Percentiles rank a stretch among this genome's conserved stretches.
These are phyloP conservation scores for Haplosporangium sp. DNA, from an alignment of 371 early-diverging fungal genomes.

Conservation along the genomic window DNA sequence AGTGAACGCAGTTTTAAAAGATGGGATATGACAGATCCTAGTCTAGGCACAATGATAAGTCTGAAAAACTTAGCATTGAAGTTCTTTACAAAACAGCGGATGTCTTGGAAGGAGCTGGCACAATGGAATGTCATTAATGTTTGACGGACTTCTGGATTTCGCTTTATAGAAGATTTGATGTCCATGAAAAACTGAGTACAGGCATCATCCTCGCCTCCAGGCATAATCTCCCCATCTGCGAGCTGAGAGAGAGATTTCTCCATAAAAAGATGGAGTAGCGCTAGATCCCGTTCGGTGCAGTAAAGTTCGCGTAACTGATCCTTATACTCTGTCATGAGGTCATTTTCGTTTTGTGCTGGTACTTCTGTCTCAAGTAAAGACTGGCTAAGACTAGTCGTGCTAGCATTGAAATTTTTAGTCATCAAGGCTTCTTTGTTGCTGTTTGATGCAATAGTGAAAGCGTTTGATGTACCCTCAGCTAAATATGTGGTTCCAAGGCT, in stretches of 20 bases:
- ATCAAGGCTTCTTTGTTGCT: slow-evolving; percentile 24
- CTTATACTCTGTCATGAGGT: slow-evolving; percentile 37
- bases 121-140: slow-evolving; percentile 41
- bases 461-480: slow-evolving; percentile 4
- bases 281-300: slow-evolving; percentile 57
- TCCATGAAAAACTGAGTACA: slow-evolving; percentile 58
- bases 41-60: slow-evolving; percentile 70
- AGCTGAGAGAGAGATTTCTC: slow-evolving; percentile 62
- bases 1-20: slow-evolving; percentile 41
- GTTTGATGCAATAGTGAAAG: slow-evolving; percentile 7
- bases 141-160: slow-evolving; percentile 36
- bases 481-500: slow-evolving; percentile 19
- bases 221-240: slow-evolving; percentile 64
- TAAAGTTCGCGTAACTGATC: slow-evolving; percentile 53
- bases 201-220: slow-evolving; percentile 54
- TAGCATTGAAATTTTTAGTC: slow-evolving; percentile 34
- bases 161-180: slow-evolving; percentile 46
- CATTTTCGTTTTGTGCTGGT: slow-evolving; percentile 17
- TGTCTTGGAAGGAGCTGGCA: slow-evolving; percentile 57
- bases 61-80: slow-evolving; percentile 68
- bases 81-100: slow-evolving; percentile 77
- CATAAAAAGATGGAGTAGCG: slow-evolving; percentile 67
- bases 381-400: slow-evolving; percentile 38
- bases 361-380: slow-evolving; percentile 38
- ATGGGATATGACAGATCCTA: slow-evolving; percentile 61